These are phyloP conservation scores for Claviceps monticola DNA, from an alignment of 2,329 filamentous ascomycete genomes.

Conservation along the genomic window DNA sequence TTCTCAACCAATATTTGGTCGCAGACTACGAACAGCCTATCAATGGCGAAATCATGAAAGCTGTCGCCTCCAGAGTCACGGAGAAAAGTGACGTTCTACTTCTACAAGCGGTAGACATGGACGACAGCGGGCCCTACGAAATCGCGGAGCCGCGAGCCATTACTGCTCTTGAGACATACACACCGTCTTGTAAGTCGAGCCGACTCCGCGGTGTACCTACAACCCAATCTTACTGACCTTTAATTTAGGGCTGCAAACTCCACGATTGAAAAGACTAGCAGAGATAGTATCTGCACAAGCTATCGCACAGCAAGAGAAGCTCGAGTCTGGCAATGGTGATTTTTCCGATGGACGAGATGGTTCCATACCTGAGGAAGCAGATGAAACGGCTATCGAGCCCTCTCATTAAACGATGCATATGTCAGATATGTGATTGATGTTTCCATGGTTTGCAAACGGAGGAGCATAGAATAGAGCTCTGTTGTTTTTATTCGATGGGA, in stretches of 20 bases:
- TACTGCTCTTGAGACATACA: conserved; percentile 93
- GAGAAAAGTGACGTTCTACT: conserved; percentile 97
- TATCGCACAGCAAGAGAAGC: conserved; percentile 85
- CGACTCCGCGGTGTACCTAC: neutral
- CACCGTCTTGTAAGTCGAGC: conserved; percentile 68
- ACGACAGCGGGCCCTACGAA: conserved; percentile 95
- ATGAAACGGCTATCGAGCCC: conserved; percentile 25
- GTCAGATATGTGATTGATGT: conserved; percentile 1
- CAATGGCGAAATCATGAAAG: conserved; percentile 99
- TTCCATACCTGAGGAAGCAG: conserved; percentile 36
- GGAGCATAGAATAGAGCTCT: conserved; percentile 4
- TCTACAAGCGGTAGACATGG: conserved; percentile 92
- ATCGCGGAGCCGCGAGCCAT: conserved; percentile 95
- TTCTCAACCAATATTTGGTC: conserved; percentile 95
- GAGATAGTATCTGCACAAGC: conserved; percentile 96
- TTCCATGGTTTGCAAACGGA: conserved; percentile 1
- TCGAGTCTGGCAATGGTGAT: conserved; percentile 40
- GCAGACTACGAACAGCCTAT: conserved; percentile 99
- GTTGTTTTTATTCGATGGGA: conserved; percentile 1
- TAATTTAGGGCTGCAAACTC: conserved; percentile 79
- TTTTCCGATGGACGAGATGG: conserved; percentile 33
- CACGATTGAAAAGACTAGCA: conserved; percentile 85
- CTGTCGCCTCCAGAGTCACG: conserved; percentile 87
- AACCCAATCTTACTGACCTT: conserved; percentile 13
- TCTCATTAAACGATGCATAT: conserved; percentile 2